phyloP scores from a whole-genome alignment of 192 early-diverging fungal species.

The Coemansia guatemalensis region DNA sequence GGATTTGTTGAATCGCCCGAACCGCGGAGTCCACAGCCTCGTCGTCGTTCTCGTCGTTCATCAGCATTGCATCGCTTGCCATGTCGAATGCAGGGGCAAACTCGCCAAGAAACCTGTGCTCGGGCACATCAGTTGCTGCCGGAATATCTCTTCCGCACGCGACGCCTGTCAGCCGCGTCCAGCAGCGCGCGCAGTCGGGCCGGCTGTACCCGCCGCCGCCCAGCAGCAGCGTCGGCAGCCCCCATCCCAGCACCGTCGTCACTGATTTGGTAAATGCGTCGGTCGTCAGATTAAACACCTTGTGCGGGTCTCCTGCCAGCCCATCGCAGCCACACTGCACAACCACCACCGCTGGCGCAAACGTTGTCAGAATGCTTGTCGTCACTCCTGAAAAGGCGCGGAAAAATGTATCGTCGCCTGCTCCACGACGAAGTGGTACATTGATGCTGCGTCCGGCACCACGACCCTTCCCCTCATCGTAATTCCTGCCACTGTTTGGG shows the following conservation, averaged over 20 bases:
- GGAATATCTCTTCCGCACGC: slow-evolving; percentile 41
- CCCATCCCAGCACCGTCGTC: slow-evolving; percentile 10
- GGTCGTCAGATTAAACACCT: slow-evolving; percentile 40
- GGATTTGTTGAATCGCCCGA: neutral
- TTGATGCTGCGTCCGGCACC: slow-evolving; percentile 89
- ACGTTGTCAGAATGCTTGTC: slow-evolving; percentile 66
- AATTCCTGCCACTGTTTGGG: slow-evolving; percentile 81
- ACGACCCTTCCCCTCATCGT: slow-evolving; percentile 73
- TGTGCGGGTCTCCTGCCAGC: slow-evolving; percentile 48
- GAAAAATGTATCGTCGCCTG: slow-evolving; percentile 82
- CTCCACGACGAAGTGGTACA: slow-evolving; percentile 83
- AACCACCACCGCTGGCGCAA: slow-evolving; percentile 81
- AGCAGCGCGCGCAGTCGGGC: slow-evolving; percentile 88
- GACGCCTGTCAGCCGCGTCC: slow-evolving; percentile 91
- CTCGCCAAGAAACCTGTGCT: slow-evolving; percentile 65
- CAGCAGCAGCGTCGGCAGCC: slow-evolving; percentile 28
- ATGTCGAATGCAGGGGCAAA: slow-evolving; percentile 53
- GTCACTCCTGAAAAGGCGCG: slow-evolving; percentile 76
- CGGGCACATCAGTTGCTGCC: slow-evolving; percentile 56
- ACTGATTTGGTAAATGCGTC: slow-evolving; percentile 31
- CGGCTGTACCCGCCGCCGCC: slow-evolving; percentile 88
- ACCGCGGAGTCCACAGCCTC: slow-evolving; percentile 5
- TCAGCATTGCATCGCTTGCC: slow-evolving; percentile 17
- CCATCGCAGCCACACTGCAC: slow-evolving; percentile 83
- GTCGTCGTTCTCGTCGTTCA: slow-evolving; percentile 29